These are phyloP conservation scores for Ceratobasidium sp. DNA, from an alignment of 1,284 basidiomycete genomes.

Conservation along the genomic window DNA sequence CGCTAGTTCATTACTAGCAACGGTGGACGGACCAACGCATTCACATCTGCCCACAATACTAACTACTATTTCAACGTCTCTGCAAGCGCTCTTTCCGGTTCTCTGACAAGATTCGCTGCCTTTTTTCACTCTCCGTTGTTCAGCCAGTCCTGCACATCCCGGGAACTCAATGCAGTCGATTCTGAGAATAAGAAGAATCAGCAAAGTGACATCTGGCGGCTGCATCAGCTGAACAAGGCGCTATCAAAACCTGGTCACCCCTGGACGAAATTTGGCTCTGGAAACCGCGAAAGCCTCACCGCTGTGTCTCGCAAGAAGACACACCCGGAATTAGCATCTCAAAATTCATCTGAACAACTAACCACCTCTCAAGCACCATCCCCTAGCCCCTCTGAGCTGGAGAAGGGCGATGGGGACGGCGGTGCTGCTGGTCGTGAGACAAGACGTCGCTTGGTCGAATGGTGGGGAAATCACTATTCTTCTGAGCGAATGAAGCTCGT, in stretches of 20 bases:
- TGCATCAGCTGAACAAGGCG: slow-evolving; percentile 95
- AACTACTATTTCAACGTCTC: slow-evolving; percentile 95
- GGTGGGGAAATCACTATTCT: slow-evolving; percentile 95
- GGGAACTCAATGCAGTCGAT: slow-evolving; percentile 97
- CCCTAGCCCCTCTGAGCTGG: slow-evolving; percentile 69
- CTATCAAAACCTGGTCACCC: slow-evolving; percentile 84
- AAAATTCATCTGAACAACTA: slow-evolving; percentile 8
- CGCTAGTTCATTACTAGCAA: slow-evolving; percentile 87
- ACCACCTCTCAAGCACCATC: slow-evolving; percentile 68
- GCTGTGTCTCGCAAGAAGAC: slow-evolving; percentile 38
- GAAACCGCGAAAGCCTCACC: slow-evolving; percentile 87
- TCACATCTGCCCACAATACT: slow-evolving; percentile 92
- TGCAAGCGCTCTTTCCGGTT: slow-evolving; percentile 85
- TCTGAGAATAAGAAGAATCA: slow-evolving; percentile 99
- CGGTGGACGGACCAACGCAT: slow-evolving; percentile 94
- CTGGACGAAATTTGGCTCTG: slow-evolving; percentile 96
- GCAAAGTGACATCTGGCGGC: slow-evolving; percentile 95
- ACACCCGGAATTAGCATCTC: slow-evolving; percentile 22
- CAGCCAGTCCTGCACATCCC: slow-evolving; percentile 87
- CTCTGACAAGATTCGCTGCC: slow-evolving; percentile 90
- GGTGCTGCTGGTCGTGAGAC: slow-evolving; percentile 87
- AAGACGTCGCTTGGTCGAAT: slow-evolving; percentile 90
- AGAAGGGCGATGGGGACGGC: slow-evolving; percentile 64
- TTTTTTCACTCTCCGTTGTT: slow-evolving; percentile 98
- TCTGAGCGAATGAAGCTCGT: slow-evolving; percentile 94